Conservation (phyloP, 441 rosid species). For the Erysimum cheiri region DNA sequence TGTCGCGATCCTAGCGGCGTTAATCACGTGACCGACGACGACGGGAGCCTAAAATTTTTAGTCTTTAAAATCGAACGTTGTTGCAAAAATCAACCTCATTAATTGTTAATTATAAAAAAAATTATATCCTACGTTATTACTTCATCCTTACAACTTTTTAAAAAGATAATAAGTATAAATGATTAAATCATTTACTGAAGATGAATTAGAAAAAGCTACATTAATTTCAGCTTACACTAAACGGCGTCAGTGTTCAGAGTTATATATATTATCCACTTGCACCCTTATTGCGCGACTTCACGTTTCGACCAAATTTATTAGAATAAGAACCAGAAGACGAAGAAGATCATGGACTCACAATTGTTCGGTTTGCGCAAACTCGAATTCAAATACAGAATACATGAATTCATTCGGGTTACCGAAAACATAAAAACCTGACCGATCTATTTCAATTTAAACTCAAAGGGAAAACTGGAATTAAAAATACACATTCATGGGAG, state of each 20-base stretch:
- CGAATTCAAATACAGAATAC: not conserved
- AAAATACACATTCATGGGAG: constrained; percentile 11
- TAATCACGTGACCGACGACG: constrained; percentile 41
- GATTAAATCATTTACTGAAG: constrained; percentile 18
- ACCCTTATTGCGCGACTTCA: constrained; percentile 21
- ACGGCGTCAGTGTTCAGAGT: constrained; percentile 37
- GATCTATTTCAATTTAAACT: not conserved
- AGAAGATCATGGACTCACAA: not conserved
- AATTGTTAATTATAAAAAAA: constrained; percentile 41
- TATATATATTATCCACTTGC: constrained; percentile 34
- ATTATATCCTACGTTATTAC: constrained; percentile 35
- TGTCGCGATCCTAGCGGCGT: constrained; percentile 44
- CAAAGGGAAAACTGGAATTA: not conserved
- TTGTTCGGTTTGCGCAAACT: not conserved
- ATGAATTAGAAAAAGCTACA: constrained; percentile 11
- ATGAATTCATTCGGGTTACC: not conserved
- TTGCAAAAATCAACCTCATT: constrained; percentile 34
- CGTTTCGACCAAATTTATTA: constrained; percentile 23
- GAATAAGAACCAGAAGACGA: not conserved
- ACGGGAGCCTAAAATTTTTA: constrained; percentile 32
- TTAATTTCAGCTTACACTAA: constrained; percentile 27
- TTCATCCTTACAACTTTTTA: not conserved
- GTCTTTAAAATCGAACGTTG: constrained; percentile 20
- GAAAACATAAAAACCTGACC: not conserved
- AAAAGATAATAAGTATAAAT: too few species aligned